Evolutionary conservation across 495 filamentous ascomycete genomes (phyloP).

Genomic region (Aspergillus sclerotioniger): DNA sequence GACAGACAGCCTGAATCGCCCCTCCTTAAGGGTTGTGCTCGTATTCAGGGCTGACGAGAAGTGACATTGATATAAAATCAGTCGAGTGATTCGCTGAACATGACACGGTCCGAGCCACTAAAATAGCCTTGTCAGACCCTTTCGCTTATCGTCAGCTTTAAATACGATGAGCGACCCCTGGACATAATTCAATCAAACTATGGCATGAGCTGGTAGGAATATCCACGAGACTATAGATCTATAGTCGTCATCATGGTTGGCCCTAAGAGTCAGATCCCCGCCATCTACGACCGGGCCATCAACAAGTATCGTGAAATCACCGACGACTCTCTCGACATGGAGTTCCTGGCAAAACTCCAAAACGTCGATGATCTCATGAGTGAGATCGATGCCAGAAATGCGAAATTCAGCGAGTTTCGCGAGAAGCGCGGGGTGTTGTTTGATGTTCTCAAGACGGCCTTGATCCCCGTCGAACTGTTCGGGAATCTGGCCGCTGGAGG

Average conservation of each 20-base stretch:
- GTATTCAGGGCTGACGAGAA: too few relatives aligned
- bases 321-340: conserved; percentile 3
- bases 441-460: conserved; percentile 16
- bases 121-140: background rate
- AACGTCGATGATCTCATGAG: conserved; percentile 11
- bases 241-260: background rate
- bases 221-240: background rate
- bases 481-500: conserved; percentile 26
- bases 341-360: conserved; percentile 2
- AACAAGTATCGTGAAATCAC: conserved; percentile 15
- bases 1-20: too few relatives aligned
- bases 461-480: conserved; percentile 28
- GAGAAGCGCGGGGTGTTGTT: conserved; percentile 20
- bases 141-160: background rate
- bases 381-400: conserved; percentile 18
- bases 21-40: too few relatives aligned
- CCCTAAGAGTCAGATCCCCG: conserved; percentile 10
- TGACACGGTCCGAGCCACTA: background rate
- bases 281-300: conserved; percentile 11
- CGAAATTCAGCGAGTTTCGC: conserved; percentile 18
- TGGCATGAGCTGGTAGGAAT: too few relatives aligned
- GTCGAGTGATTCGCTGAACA: too few relatives aligned
- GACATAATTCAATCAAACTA: background rate
- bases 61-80: too few relatives aligned
- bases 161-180: background rate